These are phyloP conservation scores for Kluyveromyces aestuarii DNA, from an alignment of 805 yeast genomes.

Conservation along the genomic window DNA sequence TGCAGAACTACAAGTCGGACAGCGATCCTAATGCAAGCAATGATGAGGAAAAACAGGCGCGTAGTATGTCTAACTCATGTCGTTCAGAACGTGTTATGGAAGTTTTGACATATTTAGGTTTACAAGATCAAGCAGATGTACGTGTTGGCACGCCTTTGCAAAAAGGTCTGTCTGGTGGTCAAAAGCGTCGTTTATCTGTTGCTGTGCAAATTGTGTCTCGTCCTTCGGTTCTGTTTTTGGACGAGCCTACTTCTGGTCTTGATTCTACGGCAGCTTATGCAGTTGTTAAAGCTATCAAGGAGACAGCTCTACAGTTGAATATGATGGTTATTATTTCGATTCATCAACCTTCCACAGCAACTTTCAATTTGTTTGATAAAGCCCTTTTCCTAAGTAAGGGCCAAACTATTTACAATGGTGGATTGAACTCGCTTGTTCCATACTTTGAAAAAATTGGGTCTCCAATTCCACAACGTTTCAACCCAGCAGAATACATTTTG, in stretches of 20 bases:
- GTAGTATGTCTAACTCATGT: constrained; percentile 63
- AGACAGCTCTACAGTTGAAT: constrained; percentile 39
- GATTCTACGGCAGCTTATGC: constrained; percentile 56
- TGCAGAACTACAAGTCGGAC: not conserved
- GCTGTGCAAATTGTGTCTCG: constrained; percentile 49
- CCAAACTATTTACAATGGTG: not conserved
- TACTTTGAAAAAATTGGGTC: not conserved
- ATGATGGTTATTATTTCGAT: constrained; percentile 56
- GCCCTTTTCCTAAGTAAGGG: constrained; percentile 56
- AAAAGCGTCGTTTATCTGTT: constrained; percentile 54
- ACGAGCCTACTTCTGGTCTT: constrained; percentile 54
- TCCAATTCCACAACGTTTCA: not conserved
- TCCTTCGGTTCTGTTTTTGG: constrained; percentile 45
- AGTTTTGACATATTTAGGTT: constrained; percentile 51
- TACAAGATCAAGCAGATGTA: constrained; percentile 53
- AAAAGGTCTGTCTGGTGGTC: constrained; percentile 73
- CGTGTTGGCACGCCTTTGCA: constrained; percentile 45
- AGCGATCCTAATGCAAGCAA: not conserved
- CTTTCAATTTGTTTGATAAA: constrained; percentile 52
- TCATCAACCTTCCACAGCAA: constrained; percentile 57
- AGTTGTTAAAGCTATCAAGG: constrained; percentile 41
- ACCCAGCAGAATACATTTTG: not conserved
- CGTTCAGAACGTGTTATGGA: constrained; percentile 50
- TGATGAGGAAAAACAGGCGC: constrained; percentile 5
- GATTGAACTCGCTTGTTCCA: not conserved